Evolutionary conservation across 2,329 filamentous ascomycete genomes (phyloP).

Genomic region (Venturiaceae sp.): DNA sequence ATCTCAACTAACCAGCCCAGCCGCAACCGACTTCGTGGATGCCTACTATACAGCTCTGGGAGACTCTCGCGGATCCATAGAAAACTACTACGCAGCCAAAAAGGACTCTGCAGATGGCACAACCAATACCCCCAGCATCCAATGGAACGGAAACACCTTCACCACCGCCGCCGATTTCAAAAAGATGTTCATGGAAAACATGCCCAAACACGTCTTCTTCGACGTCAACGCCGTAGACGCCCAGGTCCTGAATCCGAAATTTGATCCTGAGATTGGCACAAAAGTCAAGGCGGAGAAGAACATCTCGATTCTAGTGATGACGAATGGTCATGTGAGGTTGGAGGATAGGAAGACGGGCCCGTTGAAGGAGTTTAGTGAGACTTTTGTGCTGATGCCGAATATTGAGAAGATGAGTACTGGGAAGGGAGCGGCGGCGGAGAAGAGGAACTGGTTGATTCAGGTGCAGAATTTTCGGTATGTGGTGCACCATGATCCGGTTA

Average conservation of each 20-base stretch:
- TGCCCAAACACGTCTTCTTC: slow-evolving; percentile 51
- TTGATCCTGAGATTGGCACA: slow-evolving; percentile 35
- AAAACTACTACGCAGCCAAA: slow-evolving; percentile 60
- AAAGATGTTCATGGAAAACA: slow-evolving; percentile 57
- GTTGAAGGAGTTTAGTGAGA: slow-evolving; percentile 67
- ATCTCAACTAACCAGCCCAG: slow-evolving; percentile 28
- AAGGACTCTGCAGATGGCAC: slow-evolving; percentile 41
- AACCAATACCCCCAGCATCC: slow-evolving; percentile 53
- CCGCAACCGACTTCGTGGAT: slow-evolving; percentile 61
- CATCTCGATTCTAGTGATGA: slow-evolving; percentile 62
- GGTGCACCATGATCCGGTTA: slow-evolving; percentile 12
- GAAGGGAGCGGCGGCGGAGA: slow-evolving; percentile 19
- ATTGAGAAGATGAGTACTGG: slow-evolving; percentile 18
- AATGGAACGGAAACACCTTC: slow-evolving; percentile 67
- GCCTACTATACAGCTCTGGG: slow-evolving; percentile 69
- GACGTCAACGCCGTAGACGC: slow-evolving; percentile 69
- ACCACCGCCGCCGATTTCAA: slow-evolving; percentile 55
- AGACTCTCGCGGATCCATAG: slow-evolving; percentile 45
- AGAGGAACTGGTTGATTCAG: slow-evolving; percentile 29
- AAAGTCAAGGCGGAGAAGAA: slow-evolving; percentile 40
- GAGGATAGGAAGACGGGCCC: slow-evolving; percentile 49
- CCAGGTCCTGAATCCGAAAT: slow-evolving; percentile 66
- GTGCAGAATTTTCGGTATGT: slow-evolving; percentile 33
- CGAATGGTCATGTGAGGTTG: slow-evolving; percentile 63
- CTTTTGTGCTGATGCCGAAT: slow-evolving; percentile 65